Conservation (phyloP, 164 flowering plant species). For the Malania oleifera region DNA sequence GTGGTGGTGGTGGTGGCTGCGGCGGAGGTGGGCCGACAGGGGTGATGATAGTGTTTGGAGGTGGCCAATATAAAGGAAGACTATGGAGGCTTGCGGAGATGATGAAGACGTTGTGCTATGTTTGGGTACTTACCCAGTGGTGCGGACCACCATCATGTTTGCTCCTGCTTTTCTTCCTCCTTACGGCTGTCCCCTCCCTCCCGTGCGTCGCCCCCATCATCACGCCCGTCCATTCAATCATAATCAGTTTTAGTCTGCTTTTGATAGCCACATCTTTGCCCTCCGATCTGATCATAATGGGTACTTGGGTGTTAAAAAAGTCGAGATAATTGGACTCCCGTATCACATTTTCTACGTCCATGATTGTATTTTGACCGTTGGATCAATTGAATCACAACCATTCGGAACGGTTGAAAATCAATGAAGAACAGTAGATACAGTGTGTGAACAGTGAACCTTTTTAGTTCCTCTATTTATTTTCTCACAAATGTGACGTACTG, state of each 20-base stretch:
- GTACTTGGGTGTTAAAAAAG: no score
- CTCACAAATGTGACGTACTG: no score
- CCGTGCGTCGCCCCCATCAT: not conserved
- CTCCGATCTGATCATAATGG: no score
- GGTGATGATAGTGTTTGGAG: slow-evolving; percentile 39
- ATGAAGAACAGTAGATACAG: slow-evolving; percentile 1
- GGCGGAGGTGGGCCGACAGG: slow-evolving; percentile 24
- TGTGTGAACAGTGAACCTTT: no score
- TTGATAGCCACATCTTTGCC: no score
- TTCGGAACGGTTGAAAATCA: slow-evolving; percentile 6
- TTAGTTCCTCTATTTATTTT: no score
- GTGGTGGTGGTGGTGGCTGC: no score
- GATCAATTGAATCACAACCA: slow-evolving; percentile 1
- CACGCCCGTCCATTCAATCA: not conserved
- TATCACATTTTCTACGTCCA: not conserved
- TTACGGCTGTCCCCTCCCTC: not conserved
- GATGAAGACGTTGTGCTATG: slow-evolving; percentile 8
- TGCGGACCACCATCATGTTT: not conserved
- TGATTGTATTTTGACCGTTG: slow-evolving; percentile 5
- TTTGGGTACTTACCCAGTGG: not conserved
- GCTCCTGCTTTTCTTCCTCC: not conserved
- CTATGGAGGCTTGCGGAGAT: slow-evolving; percentile 29
- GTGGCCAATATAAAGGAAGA: slow-evolving; percentile 32
- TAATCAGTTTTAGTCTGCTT: no score
- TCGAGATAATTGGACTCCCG: not conserved